phyloP scores from a whole-genome alignment of 176 grass and related monocot species.

The Carex myosuroides region DNA sequence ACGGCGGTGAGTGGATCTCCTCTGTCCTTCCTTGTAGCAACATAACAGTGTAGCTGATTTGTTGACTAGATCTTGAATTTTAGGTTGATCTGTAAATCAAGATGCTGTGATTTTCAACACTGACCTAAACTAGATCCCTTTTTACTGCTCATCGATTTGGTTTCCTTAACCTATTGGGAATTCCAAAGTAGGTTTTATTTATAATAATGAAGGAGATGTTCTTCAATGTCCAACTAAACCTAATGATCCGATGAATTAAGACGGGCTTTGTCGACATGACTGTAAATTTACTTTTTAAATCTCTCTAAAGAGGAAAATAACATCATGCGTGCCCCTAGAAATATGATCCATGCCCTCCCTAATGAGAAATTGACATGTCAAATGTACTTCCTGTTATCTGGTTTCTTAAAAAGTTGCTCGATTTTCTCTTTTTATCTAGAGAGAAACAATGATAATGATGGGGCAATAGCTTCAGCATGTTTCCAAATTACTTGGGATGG shows the following conservation, averaged over 20 bases:
- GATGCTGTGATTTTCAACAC: not conserved
- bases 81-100: not conserved
- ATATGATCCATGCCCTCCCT: not conserved
- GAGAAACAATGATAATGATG: not conserved
- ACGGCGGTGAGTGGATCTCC: slow-evolving; percentile 59
- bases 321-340: not conserved
- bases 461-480: not conserved
- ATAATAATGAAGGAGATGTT: not conserved
- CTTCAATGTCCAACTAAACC: not conserved
- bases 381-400: not conserved
- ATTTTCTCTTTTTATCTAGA: not conserved
- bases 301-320: not conserved
- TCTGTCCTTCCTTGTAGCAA: slow-evolving; percentile 20
- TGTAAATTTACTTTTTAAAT: not conserved
- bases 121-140: not conserved
- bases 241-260: not conserved
- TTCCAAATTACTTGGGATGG: not conserved
- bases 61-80: not conserved
- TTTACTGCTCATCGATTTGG: not conserved
- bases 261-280: not conserved
- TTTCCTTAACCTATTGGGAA: not conserved
- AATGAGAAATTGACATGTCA: not conserved
- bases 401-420: not conserved
- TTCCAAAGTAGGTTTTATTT: not conserved
- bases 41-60: not conserved